Evolutionary conservation across 1,139 yeast species (phyloP).

Genomic region (Scheffersomyces lignicola): DNA sequence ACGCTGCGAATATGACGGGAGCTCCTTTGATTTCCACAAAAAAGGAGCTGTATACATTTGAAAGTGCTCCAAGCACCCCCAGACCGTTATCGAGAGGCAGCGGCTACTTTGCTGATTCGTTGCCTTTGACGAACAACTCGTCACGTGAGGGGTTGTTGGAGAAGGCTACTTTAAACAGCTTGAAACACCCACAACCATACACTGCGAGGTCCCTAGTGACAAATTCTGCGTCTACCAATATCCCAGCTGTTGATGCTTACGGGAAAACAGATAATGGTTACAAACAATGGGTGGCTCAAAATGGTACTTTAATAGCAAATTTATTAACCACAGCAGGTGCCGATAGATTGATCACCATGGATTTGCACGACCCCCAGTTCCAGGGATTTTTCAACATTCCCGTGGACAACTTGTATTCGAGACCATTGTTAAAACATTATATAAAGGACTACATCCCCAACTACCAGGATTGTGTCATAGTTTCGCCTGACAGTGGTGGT

Average conservation of each 20-base stretch:
- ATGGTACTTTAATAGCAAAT: conserved; percentile 90
- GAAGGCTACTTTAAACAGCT: conserved; percentile 16
- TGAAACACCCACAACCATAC: conserved; percentile 13
- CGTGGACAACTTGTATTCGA: conserved; percentile 85
- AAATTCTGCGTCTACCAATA: conserved; percentile 29
- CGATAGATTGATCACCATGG: conserved; percentile 96
- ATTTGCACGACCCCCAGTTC: conserved; percentile 91
- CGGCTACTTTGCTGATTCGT: conserved; percentile 2
- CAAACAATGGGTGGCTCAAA: conserved; percentile 94
- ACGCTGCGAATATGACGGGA: conserved; percentile 63
- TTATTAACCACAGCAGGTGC: conserved; percentile 92
- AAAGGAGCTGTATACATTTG: conserved; percentile 52
- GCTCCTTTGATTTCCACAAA: conserved; percentile 43
- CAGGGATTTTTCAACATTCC: conserved; percentile 94
- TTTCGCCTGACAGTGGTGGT: conserved; percentile 97
- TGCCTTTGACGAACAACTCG: not conserved
- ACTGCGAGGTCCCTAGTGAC: conserved; percentile 32
- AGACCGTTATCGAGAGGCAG: conserved; percentile 29
- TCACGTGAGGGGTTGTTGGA: conserved; percentile 13
- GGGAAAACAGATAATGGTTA: conserved; percentile 63
- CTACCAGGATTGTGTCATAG: conserved; percentile 78
- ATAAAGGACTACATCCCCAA: conserved; percentile 72
- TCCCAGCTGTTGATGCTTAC: conserved; percentile 34
- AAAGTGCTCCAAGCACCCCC: conserved; percentile 67
- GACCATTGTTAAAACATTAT: conserved; percentile 80